phyloP scores from a whole-genome alignment of 768 basidiomycete species.

The Mycena alexandri region DNA sequence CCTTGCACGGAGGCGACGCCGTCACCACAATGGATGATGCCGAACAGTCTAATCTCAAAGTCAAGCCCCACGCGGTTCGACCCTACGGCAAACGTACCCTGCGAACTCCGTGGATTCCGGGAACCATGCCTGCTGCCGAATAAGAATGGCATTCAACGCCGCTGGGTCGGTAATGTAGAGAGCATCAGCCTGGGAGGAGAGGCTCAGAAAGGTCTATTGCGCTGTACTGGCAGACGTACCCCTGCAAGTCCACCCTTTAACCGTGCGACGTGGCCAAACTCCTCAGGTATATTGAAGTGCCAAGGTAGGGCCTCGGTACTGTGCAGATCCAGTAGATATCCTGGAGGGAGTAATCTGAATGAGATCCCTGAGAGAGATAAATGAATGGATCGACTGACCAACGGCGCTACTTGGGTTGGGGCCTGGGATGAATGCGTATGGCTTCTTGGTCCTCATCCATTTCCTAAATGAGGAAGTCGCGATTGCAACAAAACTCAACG shows the following conservation, averaged over 20 bases:
- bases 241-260: constrained; percentile 39
- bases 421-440: constrained; percentile 25
- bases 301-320: constrained; percentile 38
- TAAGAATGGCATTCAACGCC: constrained; percentile 42
- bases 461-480: constrained; percentile 14
- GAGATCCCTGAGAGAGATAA: background rate
- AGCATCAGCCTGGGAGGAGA: constrained; percentile 36
- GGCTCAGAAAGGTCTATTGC: background rate
- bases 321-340: constrained; percentile 41
- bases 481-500: background rate
- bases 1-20: constrained; percentile 43
- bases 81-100: constrained; percentile 29
- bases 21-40: constrained; percentile 40
- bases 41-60: constrained; percentile 38
- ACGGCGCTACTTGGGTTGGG: background rate
- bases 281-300: constrained; percentile 42
- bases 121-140: constrained; percentile 40
- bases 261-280: constrained; percentile 41
- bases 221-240: constrained; percentile 20
- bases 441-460: constrained; percentile 22
- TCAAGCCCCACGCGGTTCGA: background rate
- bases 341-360: constrained; percentile 13
- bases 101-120: constrained; percentile 44
- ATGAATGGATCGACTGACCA: background rate
- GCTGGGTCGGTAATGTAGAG: constrained; percentile 44